A percentile compares a stretch with the other conserved stretches of the same genome.
Conservation (phyloP, 2,329 filamentous ascomycete genomes). For the Pseudogymnoascus sp. region DNA sequence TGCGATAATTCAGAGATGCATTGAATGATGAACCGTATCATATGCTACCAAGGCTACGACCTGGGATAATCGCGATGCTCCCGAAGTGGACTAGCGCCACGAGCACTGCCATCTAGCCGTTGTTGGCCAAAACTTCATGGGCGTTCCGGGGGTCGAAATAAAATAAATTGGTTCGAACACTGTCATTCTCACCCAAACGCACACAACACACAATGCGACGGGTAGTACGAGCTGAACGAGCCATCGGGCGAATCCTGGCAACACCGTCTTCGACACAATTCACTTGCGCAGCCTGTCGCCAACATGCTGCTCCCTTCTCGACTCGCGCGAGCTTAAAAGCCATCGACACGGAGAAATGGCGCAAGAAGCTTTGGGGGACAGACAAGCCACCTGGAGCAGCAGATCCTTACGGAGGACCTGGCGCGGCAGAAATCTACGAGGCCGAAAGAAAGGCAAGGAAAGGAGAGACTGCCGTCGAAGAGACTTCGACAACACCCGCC, state of each 20-base stretch:
- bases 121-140: constrained; percentile 8
- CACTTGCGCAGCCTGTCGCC: constrained; percentile 24
- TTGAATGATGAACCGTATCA: background rate
- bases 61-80: background rate
- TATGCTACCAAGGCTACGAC: constrained; percentile 4
- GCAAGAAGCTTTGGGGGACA: constrained; percentile 42
- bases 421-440: constrained; percentile 21
- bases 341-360: constrained; percentile 36
- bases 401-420: constrained; percentile 39
- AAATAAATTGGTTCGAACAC: background rate
- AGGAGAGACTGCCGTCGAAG: background rate
- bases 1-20: background rate
- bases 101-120: background rate
- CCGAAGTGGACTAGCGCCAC: background rate
- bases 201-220: constrained; percentile 5
- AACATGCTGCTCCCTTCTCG: constrained; percentile 24
- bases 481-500: background rate
- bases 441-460: constrained; percentile 21
- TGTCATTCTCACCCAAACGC: background rate
- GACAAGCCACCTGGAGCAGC: constrained; percentile 40
- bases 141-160: background rate
- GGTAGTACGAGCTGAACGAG: constrained; percentile 1
- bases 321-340: constrained; percentile 20
- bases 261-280: background rate
- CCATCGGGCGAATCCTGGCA: background rate